Base-by-base conservation (phyloP, 495 filamentous ascomycete species). In the Tuber microsphaerosporum region DNA sequence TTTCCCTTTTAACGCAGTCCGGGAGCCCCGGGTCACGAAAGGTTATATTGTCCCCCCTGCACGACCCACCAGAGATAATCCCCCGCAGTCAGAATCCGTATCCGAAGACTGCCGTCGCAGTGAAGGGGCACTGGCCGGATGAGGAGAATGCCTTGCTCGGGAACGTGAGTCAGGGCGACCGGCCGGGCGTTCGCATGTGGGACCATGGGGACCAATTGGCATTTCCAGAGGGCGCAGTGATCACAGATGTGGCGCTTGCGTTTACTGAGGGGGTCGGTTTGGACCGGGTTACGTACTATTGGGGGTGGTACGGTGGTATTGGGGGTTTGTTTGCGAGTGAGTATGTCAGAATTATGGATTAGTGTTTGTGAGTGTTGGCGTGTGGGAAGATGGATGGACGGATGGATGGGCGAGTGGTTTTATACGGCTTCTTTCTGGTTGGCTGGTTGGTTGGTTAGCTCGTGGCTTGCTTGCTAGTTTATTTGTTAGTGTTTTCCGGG, bases 301-400 rank as follows among this genome's bases (percentile, higher is more conserved):
- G 81, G 81, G 81, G 81, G 17, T 82, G 81, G 72, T 82, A 82
- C 65, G 71, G 75, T 5, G 81, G 81, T 16, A 26, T 68, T 17
- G 81, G 80, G n/a, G 81, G 81, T 0, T 39, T 82, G n/a, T 82
- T 82, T 46, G 80, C 77, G 2, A 69, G 77, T 31, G 81, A 74
- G 34, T 82, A 71, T 70, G 81, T 82, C 39, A 42, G 46, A n/a
- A 70, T 81, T 22, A 73, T 42, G 19, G 61, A 75, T 71, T 81
- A 65, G 26, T 34, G 31, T 16, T 65, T 65, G 31, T 65, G 56
- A 65, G 26, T 65, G 26, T 5, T 31, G 12, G 26, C 0, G 56
- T 34, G 26, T 14, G 9, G 22, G 48, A 26, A 14, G 22, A 26
- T 65, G 56, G 26, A 14, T 17, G 26, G 56, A 17, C 5, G 26